phyloP scores from a whole-genome alignment of 805 yeast species.

The Torulaspora quercuum region DNA sequence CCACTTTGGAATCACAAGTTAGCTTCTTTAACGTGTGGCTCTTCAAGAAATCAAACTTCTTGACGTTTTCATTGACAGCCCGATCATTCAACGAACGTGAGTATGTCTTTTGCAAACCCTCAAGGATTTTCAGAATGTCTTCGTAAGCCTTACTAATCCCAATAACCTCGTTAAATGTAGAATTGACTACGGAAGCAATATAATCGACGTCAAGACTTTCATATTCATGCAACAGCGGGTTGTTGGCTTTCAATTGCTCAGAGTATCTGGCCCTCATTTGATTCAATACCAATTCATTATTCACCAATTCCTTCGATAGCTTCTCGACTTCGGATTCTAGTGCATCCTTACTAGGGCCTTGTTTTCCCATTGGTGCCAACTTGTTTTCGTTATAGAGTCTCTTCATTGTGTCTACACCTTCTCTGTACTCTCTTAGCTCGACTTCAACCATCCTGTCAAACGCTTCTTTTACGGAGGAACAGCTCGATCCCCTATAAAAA shows the following conservation, averaged over 20 bases:
- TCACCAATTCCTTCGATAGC: conserved; percentile 13
- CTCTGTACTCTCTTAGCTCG: conserved; percentile 57
- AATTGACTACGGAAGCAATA: conserved; percentile 14
- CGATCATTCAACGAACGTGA: conserved; percentile 83
- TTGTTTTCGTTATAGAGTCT: conserved; percentile 22
- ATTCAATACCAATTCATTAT: conserved; percentile 24
- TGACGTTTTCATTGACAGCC: conserved; percentile 74
- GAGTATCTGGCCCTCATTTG: conserved; percentile 19
- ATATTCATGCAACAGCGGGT: conserved; percentile 27
- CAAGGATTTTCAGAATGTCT: conserved; percentile 40
- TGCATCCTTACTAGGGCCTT: conserved; percentile 8
- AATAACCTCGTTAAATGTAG: conserved; percentile 20
- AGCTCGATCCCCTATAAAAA: conserved; percentile 15
- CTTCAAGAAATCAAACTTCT: conserved; percentile 43
- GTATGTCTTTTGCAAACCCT: conserved; percentile 52
- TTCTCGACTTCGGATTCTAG: conserved; percentile 13
- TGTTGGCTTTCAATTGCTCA: conserved; percentile 18
- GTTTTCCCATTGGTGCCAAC: conserved; percentile 7
- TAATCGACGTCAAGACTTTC: conserved; percentile 19
- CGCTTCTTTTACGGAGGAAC: conserved; percentile 30
- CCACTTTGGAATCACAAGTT: conserved; percentile 23
- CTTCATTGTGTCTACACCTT: conserved; percentile 44
- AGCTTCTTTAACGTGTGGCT: conserved; percentile 21
- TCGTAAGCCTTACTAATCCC: conserved; percentile 23
- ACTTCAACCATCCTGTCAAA: conserved; percentile 27